Percentiles rank a stretch among this genome's conserved stretches.
Conservation (phyloP, 176 grass and related monocot genomes). For the Zizania latifolia region DNA sequence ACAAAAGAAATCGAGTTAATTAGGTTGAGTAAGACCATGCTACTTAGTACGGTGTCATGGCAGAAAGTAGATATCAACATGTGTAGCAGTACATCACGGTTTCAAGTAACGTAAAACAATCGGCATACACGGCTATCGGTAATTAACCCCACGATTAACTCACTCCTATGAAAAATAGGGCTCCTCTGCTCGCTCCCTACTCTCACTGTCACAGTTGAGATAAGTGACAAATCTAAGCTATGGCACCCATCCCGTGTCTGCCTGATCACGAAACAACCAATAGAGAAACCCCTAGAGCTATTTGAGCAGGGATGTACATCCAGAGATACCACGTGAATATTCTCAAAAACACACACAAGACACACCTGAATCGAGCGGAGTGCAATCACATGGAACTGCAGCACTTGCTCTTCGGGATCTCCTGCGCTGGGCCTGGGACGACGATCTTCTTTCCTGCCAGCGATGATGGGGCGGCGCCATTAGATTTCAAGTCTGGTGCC, state of each 20-base stretch:
- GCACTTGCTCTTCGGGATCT: constrained; percentile 53
- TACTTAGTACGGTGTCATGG: not conserved
- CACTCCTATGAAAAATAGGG: constrained; percentile 5
- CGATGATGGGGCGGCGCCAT: constrained; percentile 4
- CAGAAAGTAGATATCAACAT: not conserved
- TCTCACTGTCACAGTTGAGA: constrained; percentile 1
- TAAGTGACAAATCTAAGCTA: constrained; percentile 27
- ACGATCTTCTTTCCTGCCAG: constrained; percentile 45
- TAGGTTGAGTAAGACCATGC: not conserved
- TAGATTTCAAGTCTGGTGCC: constrained; percentile 9
- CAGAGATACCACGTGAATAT: constrained; percentile 23
- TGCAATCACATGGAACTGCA: constrained; percentile 35
- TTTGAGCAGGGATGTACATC: constrained; percentile 36
- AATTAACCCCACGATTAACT: constrained; percentile 16
- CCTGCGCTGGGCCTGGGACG: constrained; percentile 46
- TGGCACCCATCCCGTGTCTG: not conserved
- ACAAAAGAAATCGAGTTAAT: not conserved
- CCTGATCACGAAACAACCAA: constrained; percentile 21
- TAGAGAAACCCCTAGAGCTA: constrained; percentile 33
- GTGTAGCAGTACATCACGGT: not conserved
- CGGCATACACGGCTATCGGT: not conserved
- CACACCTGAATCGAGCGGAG: not conserved
- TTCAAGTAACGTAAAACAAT: constrained; percentile 22
- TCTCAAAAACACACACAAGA: constrained; percentile 6
- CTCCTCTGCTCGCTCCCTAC: not conserved